These are phyloP conservation scores for Spencermartinsiella ligniputridi DNA, from an alignment of 1,139 yeast species.

Conservation along the genomic window DNA sequence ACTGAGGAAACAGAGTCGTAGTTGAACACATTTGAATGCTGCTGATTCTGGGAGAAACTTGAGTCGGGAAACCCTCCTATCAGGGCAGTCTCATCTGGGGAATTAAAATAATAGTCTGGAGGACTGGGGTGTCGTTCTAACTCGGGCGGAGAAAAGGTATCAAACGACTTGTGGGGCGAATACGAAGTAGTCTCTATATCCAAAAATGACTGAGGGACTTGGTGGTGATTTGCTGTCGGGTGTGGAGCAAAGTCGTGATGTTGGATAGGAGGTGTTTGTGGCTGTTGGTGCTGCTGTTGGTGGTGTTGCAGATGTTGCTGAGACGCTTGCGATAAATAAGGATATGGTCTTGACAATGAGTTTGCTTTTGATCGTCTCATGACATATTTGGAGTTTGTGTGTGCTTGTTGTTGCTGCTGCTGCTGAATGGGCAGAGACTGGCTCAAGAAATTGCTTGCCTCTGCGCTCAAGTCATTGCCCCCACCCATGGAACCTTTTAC, in stretches of 20 bases:
- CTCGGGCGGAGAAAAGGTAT: slow-evolving; percentile 15
- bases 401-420: too few species aligned
- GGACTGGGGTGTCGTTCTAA: slow-evolving; percentile 12
- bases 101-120: slow-evolving; percentile 8
- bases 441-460: background rate
- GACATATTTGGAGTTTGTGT: slow-evolving; percentile 7
- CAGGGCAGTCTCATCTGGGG: slow-evolving; percentile 5
- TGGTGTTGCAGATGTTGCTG: slow-evolving; percentile 6
- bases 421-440: too few species aligned
- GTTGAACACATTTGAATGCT: background rate
- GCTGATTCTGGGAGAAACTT: background rate
- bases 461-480: background rate
- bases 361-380: slow-evolving; percentile 11
- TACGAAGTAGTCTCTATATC: background rate
- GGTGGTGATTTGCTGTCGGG: slow-evolving; percentile 1
- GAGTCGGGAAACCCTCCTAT: background rate
- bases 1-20: background rate
- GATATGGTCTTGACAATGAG: slow-evolving; percentile 3
- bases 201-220: background rate
- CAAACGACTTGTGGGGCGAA: background rate
- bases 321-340: slow-evolving; percentile 5
- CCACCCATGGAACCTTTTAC: background rate
- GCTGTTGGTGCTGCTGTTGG: slow-evolving; percentile 16
- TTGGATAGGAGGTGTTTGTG: too few species aligned
- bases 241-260: slow-evolving; percentile 3